A percentile compares a stretch with the other conserved stretches of the same genome.
Conservation (phyloP, 2,329 filamentous ascomycete species). For the Scedosporium apiospermum region DNA sequence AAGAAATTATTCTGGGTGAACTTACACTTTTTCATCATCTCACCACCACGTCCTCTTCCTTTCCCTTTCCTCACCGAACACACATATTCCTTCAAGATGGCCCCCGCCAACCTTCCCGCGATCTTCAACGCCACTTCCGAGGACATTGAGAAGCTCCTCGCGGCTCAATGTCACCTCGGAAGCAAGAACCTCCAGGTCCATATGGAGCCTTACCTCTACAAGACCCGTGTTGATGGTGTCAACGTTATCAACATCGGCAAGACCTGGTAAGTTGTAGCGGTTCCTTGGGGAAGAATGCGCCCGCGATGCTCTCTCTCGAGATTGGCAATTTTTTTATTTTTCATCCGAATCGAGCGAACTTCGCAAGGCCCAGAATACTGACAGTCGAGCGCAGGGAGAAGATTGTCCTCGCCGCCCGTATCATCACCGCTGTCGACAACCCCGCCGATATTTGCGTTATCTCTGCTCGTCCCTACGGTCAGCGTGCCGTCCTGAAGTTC, state of each 20-base stretch:
- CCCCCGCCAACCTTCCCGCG: slow-evolving; percentile 85
- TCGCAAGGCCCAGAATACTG: slow-evolving; percentile 8
- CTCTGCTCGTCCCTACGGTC: slow-evolving; percentile 97
- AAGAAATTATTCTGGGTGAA: slow-evolving; percentile 2
- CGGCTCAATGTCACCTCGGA: slow-evolving; percentile 92
- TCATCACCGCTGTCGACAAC: slow-evolving; percentile 99
- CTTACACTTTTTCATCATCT: neutral
- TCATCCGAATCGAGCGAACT: neutral
- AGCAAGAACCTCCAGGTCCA: slow-evolving; percentile 99
- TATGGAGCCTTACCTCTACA: slow-evolving; percentile 99
- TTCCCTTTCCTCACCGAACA: neutral
- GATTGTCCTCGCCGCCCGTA: slow-evolving; percentile 96
- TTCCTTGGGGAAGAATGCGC: neutral
- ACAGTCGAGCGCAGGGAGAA: slow-evolving; percentile 67
- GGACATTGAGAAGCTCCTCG: slow-evolving; percentile 99
- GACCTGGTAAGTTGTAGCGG: slow-evolving; percentile 71
- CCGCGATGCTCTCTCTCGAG: neutral
- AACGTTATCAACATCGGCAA: slow-evolving; percentile 99
- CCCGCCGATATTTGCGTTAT: slow-evolving; percentile 98
- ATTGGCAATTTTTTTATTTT: neutral
- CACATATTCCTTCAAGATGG: slow-evolving; percentile 59
- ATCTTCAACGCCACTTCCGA: slow-evolving; percentile 94
- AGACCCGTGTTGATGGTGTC: slow-evolving; percentile 96
- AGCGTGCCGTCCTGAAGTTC: slow-evolving; percentile 99
- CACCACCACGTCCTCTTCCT: neutral